A percentile compares a stretch with the other conserved stretches of the same genome.
Evolutionary conservation across 495 filamentous ascomycete genomes (phyloP).

Genomic region (Penicillium cinerascens): DNA sequence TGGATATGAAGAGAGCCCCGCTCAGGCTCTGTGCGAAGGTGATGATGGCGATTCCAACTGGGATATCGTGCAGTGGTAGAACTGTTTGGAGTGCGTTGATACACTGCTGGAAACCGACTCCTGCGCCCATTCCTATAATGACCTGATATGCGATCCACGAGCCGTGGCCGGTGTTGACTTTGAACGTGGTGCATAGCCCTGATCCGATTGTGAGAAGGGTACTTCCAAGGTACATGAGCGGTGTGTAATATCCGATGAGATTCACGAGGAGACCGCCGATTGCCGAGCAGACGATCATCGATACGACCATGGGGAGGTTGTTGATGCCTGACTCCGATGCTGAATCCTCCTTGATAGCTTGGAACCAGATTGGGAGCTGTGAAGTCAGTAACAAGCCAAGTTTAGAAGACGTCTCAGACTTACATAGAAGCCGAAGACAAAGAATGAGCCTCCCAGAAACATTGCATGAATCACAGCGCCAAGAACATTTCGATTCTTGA

Average conservation of each 20-base stretch:
- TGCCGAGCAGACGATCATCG: constrained; percentile 59
- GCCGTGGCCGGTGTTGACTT: constrained; percentile 43
- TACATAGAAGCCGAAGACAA: constrained; percentile 59
- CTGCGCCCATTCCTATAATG: constrained; percentile 65
- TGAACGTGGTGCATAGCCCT: constrained; percentile 65
- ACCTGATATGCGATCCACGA: constrained; percentile 78
- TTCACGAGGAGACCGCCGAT: constrained; percentile 58
- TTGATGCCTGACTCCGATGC: constrained; percentile 72
- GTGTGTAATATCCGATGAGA: constrained; percentile 69
- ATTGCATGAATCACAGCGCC: constrained; percentile 51
- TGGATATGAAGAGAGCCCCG: constrained; percentile 69
- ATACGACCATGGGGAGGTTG: constrained; percentile 70
- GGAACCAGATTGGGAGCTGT: constrained; percentile 86
- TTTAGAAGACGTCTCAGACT: constrained; percentile 3
- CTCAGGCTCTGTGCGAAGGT: constrained; percentile 71
- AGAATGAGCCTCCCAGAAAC: constrained; percentile 59
- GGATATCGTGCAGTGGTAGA: constrained; percentile 56
- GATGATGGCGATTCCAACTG: constrained; percentile 62
- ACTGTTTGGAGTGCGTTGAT: constrained; percentile 69
- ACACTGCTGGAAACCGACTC: constrained; percentile 64
- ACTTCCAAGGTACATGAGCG: constrained; percentile 61
- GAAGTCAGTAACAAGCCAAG: background rate
- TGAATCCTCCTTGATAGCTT: constrained; percentile 67
- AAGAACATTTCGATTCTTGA: constrained; percentile 66
- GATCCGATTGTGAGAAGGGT: constrained; percentile 61